phyloP scores from a whole-genome alignment of 768 basidiomycete species.

The Agrocybe praecox region DNA sequence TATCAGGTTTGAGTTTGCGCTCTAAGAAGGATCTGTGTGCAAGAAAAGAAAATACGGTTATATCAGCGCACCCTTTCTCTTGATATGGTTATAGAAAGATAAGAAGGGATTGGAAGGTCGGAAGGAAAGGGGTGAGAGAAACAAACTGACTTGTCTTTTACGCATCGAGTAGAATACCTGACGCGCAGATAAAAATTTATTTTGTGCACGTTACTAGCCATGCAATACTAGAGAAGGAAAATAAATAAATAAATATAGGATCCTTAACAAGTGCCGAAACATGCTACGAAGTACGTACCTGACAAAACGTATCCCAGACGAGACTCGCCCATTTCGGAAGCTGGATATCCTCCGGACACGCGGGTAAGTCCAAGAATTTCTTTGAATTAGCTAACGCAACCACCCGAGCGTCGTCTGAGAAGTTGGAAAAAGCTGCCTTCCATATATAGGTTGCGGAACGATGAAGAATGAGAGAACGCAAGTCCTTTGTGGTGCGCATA shows the following conservation, averaged over 20 bases:
- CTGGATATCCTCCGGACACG: conserved; percentile 23
- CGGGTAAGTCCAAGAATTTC: conserved; percentile 11
- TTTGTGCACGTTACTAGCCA: conserved; percentile 15
- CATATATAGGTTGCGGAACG: conserved; percentile 25
- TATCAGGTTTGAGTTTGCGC: too few species aligned
- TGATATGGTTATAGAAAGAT: too few species aligned
- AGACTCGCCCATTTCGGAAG: conserved; percentile 23
- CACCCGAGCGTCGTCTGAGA: not conserved
- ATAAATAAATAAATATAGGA: not conserved
- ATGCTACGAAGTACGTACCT: conserved; percentile 20
- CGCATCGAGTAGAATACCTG: conserved; percentile 26
- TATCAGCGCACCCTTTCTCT: too few species aligned
- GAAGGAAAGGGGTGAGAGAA: too few species aligned
- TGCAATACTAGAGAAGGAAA: conserved; percentile 19
- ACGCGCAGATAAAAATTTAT: conserved; percentile 28
- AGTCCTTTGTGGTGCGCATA: conserved; percentile 24
- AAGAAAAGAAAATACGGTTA: too few species aligned
- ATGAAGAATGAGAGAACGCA: conserved; percentile 14
- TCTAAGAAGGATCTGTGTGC: too few species aligned
- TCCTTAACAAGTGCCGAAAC: too few species aligned
- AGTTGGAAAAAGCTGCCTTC: conserved; percentile 17
- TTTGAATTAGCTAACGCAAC: too few species aligned
- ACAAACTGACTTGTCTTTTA: conserved; percentile 25
- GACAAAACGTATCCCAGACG: conserved; percentile 21
- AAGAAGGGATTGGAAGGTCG: too few species aligned